A percentile compares a stretch with the other conserved stretches of the same genome.
These are phyloP conservation scores for Cyphellophora europaea DNA, from an alignment of 2,329 filamentous ascomycete species.

Conservation along the genomic window DNA sequence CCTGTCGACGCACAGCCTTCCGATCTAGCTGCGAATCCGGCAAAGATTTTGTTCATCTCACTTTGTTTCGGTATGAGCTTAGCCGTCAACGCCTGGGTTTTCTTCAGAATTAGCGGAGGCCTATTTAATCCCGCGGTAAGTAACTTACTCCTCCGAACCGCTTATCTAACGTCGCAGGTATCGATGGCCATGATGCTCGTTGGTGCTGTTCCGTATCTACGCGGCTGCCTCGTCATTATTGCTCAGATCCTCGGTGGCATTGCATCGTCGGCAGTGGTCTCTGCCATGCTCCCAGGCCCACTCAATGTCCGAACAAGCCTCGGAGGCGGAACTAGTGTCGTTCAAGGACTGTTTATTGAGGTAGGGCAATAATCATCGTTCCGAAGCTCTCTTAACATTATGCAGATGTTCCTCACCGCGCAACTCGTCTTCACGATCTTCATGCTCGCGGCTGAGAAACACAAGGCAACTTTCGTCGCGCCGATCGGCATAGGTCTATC, in stretches of 20 bases:
- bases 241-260: constrained; percentile 52
- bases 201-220: constrained; percentile 44
- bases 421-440: constrained; percentile 55
- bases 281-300: constrained; percentile 47
- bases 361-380: constrained; percentile 27
- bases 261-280: constrained; percentile 48
- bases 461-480: constrained; percentile 59
- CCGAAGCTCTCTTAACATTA: neutral
- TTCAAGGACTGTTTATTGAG: constrained; percentile 57
- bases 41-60: constrained; percentile 28
- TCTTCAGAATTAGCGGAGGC: constrained; percentile 42
- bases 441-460: constrained; percentile 64
- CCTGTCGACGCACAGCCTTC: constrained; percentile 4
- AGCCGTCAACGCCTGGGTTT: constrained; percentile 45
- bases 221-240: constrained; percentile 42
- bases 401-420: constrained; percentile 52
- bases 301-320: constrained; percentile 49
- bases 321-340: constrained; percentile 38
- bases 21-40: constrained; percentile 9
- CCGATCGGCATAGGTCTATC: constrained; percentile 62
- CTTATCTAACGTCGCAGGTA: constrained; percentile 23
- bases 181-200: constrained; percentile 50
- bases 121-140: constrained; percentile 41
- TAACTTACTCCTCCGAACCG: neutral
- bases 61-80: constrained; percentile 36